Base-by-base conservation (phyloP, 2,329 filamentous ascomycete species). In the Byssochlamys sp. region DNA sequence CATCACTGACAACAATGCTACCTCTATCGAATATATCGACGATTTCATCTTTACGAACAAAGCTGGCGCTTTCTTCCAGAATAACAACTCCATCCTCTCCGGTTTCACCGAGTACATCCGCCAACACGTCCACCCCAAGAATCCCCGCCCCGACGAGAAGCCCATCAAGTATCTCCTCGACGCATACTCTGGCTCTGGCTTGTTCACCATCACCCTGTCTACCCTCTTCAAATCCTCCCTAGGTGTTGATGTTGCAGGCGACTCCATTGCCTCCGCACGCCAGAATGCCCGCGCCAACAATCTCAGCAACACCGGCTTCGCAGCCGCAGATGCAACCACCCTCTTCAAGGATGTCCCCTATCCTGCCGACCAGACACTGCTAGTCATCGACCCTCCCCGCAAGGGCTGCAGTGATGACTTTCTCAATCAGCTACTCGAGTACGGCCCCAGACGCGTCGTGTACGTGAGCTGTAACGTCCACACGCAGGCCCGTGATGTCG, bases 381-480 rank as follows among this genome's bases (percentile, higher is more conserved):
- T 97, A n/a, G 87, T 99, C 61, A 87, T 99, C 57, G 94, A 99
- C 70, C 94, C 94, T n/a, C 91, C 94, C 5, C 83, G 94, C 50
- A 99, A 97, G 73, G 94, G 94, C 9, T 97, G 94, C 70, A 92
- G 96, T 66, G 84, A 85, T 53, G 83, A 83, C 62, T 99, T 99
- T 72, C 75, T 99, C 49, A 74, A 78, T 14, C 94, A 99, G 77
- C 74, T 99, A 67, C 76, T 96, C 56, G 74, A 77, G 4, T 96
- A 89, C 66, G 88, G 82, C 0, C 92, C 94, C 0, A 80, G 81
- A 62, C 80, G 94, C 59, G 84, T 99, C 10, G 84, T 96, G 3
- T 99, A 99, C 71, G 92, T 99, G 48, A 95, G 89, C 69, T 99
- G 94, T 67, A 99, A 99, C 68, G 94, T 99, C 62, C 94, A 99